Evolutionary conservation across 495 filamentous ascomycete species (phyloP), one percentile per base, ranked within the genome.

Genomic region (Talaromyces nanjingensis): DNA sequence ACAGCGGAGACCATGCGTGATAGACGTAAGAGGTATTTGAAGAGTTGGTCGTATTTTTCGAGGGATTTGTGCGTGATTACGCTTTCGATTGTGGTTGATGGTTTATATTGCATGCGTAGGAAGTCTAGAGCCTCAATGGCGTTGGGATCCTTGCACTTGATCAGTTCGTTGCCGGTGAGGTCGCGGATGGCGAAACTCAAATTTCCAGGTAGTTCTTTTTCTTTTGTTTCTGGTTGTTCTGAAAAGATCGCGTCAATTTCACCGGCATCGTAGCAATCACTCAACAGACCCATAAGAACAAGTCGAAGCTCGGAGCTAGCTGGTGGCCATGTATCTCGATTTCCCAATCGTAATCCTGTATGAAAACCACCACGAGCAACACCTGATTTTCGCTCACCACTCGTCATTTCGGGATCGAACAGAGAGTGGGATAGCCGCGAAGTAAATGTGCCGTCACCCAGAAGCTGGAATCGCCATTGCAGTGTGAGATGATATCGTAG

Each of bases 91-190:
- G 89, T 84, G 3, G 82, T 68, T 0, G 93, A 91, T 0, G 94
- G 84, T 45, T 86, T 88, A 77, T 96, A 98, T 59, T 91, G 87
- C 4, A 98, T 77, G 2, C 89, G 86, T 18, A 98, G 79, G 69
- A 98, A 97, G 72, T 98, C 94, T 18, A 97, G 78, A 0, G 94
- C 94, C 73, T 91, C 87, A 33, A 97, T 83, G 0, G 85, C 85
- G 68, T 89, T 82, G 0, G 91, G 87, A 69, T 97, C 84, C 76
- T 91, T 86, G 71, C 89, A 91, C 65, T 82, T 85, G 39, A 89
- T 84, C 22, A 96, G 85, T 66, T 97, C 92, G 18, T 86, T 84
- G 2, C 83, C 78, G 0, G 87, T 80, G 65, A 97, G 80, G 62
- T 92, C 88, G n/a, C 93, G 87, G 47, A 98, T 86, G 1, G 89